Percentiles rank a stretch among this genome's conserved stretches.
Evolutionary conservation across 306 rosid species (phyloP).

Genomic region (Elaeagnus macrophylla): DNA sequence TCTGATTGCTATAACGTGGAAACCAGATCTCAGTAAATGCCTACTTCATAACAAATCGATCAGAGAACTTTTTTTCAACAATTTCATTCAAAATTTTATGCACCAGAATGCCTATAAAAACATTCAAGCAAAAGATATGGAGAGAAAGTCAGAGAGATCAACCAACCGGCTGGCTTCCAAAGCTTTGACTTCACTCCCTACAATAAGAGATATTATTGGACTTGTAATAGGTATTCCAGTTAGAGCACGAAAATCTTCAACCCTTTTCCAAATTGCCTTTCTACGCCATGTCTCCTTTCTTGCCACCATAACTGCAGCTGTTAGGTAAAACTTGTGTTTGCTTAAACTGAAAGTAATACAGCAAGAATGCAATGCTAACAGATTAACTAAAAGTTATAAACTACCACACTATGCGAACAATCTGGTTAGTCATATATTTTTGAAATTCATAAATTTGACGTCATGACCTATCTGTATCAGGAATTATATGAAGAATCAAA

Average conservation of each 20-base stretch:
- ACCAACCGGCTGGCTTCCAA: constrained; percentile 66
- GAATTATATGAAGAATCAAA: neutral
- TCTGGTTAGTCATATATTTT: neutral
- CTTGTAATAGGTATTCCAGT: constrained; percentile 85
- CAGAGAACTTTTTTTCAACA: constrained; percentile 8
- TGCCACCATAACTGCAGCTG: constrained; percentile 83
- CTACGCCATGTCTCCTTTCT: constrained; percentile 79
- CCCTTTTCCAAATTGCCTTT: constrained; percentile 60
- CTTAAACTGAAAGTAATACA: constrained; percentile 2
- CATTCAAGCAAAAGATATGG: neutral
- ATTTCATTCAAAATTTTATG: neutral
- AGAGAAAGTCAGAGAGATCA: constrained; percentile 6
- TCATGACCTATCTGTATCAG: neutral
- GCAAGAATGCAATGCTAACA: neutral
- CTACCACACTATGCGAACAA: neutral
- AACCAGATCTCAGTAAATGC: constrained; percentile 76
- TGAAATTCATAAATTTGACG: too few species aligned
- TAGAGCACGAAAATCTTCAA: constrained; percentile 60
- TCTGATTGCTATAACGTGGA: constrained; percentile 88
- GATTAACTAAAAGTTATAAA: neutral
- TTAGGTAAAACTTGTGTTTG: constrained; percentile 19
- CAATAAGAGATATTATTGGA: constrained; percentile 76
- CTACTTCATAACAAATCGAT: constrained; percentile 31
- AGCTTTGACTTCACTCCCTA: constrained; percentile 86
- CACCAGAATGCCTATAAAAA: neutral